Conservation (phyloP, 257 asterid genomes). For the Nicotiana undulata region DNA sequence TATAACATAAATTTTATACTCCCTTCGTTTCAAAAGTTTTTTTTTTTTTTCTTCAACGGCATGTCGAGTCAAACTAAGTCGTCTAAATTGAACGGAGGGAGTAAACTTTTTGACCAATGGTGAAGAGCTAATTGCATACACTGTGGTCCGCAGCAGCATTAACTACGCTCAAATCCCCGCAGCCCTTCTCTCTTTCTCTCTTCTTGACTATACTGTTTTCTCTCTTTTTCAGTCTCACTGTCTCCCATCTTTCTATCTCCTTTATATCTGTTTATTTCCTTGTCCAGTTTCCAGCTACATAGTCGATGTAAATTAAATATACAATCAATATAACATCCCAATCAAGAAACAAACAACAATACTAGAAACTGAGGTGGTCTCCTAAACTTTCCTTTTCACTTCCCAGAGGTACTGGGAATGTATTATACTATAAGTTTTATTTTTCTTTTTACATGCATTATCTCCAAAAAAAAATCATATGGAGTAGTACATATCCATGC, state of each 20-base stretch:
- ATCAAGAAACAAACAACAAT: not conserved
- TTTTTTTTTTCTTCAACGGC: no score
- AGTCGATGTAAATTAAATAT: not conserved
- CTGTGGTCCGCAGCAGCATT: not conserved
- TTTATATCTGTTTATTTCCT: not conserved
- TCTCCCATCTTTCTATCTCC: not conserved
- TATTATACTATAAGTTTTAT: not conserved
- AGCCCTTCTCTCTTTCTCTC: not conserved
- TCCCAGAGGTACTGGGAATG: not conserved
- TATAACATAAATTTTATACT: no score
- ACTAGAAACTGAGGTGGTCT: not conserved
- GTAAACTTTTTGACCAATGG: not conserved
- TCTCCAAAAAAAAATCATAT: not conserved
- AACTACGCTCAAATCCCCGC: not conserved
- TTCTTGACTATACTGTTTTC: not conserved
- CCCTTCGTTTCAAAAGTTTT: no score
- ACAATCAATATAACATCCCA: not conserved
- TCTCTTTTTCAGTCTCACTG: not conserved
- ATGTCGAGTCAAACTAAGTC: no score
- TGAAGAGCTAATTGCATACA: not conserved
- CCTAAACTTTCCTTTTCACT: not conserved
- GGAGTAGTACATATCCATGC: not conserved
- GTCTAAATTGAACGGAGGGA: no score
- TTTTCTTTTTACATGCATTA: not conserved
- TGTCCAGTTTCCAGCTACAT: not conserved